These are phyloP conservation scores for Hemisphaericaspora subhashii DNA, from an alignment of 1,139 yeast genomes.

Conservation along the genomic window DNA sequence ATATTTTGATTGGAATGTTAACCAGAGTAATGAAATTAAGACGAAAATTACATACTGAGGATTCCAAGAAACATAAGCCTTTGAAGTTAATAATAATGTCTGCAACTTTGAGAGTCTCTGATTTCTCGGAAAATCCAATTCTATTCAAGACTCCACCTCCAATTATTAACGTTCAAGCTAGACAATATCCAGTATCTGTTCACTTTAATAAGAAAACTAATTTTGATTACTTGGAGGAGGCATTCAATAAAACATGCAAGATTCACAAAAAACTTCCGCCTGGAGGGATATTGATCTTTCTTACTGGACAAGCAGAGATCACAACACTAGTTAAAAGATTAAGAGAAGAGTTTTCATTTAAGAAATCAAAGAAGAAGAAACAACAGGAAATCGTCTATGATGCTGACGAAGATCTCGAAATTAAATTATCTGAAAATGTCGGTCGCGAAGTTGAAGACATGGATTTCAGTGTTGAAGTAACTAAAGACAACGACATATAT, in stretches of 20 bases:
- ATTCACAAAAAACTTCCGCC: constrained; percentile 86
- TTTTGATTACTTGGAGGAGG: constrained; percentile 81
- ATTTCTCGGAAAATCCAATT: constrained; percentile 77
- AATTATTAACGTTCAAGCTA: constrained; percentile 83
- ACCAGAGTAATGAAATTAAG: constrained; percentile 84
- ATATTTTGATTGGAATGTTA: constrained; percentile 90
- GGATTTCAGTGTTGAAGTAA: constrained; percentile 65
- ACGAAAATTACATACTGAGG: constrained; percentile 48
- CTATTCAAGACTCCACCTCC: constrained; percentile 86
- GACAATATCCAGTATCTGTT: constrained; percentile 91
- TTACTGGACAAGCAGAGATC: constrained; percentile 95
- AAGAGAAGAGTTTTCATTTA: constrained; percentile 66
- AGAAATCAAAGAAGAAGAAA: constrained; percentile 37
- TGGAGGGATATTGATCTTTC: constrained; percentile 88
- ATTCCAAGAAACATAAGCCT: constrained; percentile 54
- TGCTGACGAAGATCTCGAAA: constrained; percentile 37
- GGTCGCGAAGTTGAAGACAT: constrained; percentile 86
- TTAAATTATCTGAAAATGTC: constrained; percentile 57
- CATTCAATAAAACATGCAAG: constrained; percentile 79
- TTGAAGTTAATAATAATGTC: constrained; percentile 82
- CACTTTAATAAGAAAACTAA: constrained; percentile 86
- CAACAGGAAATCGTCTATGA: constrained; percentile 11
- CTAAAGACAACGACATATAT: constrained; percentile 22
- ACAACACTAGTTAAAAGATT: constrained; percentile 69
- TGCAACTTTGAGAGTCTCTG: constrained; percentile 91